Evolutionary conservation across 352 stramenopile species (phyloP).

Genomic region (Pythium dissimile): DNA sequence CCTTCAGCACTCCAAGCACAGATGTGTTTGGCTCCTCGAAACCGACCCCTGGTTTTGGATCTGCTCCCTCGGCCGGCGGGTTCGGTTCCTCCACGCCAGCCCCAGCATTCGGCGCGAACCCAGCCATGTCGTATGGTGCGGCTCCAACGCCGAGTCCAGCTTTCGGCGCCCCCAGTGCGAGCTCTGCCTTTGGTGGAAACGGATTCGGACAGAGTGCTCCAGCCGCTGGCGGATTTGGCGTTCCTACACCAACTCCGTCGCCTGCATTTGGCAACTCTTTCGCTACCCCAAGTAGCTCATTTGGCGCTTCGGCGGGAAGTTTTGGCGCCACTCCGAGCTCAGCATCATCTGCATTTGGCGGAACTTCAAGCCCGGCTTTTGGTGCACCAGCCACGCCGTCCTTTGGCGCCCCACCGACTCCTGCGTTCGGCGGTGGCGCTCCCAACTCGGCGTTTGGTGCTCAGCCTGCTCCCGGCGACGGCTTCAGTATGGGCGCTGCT

Average conservation of each 20-base stretch:
- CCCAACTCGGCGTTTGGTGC: conserved; percentile 17
- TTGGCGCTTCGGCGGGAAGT: conserved; percentile 18
- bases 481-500: conserved; percentile 67
- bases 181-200: conserved; percentile 19
- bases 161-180: conserved; percentile 17
- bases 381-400: conserved; percentile 16
- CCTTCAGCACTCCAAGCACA: conserved; percentile 23
- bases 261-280: conserved; percentile 24
- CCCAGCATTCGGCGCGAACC: conserved; percentile 31
- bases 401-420: conserved; percentile 27
- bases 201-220: conserved; percentile 8
- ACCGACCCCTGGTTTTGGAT: conserved; percentile 18
- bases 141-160: conserved; percentile 19
- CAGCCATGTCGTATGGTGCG: conserved; percentile 31
- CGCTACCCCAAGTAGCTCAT: conserved; percentile 15
- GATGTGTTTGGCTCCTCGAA: conserved; percentile 36
- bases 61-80: background rate
- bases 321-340: conserved; percentile 25
- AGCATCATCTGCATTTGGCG: conserved; percentile 23
- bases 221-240: conserved; percentile 12
- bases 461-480: conserved; percentile 27
- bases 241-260: conserved; percentile 21
- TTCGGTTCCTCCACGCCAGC: conserved; percentile 25
- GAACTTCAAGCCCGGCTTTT: conserved; percentile 8
- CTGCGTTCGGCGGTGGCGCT: conserved; percentile 24